Evolutionary conservation across 495 filamentous ascomycete species (phyloP).

Genomic region (Astrothelium macrocarpum): DNA sequence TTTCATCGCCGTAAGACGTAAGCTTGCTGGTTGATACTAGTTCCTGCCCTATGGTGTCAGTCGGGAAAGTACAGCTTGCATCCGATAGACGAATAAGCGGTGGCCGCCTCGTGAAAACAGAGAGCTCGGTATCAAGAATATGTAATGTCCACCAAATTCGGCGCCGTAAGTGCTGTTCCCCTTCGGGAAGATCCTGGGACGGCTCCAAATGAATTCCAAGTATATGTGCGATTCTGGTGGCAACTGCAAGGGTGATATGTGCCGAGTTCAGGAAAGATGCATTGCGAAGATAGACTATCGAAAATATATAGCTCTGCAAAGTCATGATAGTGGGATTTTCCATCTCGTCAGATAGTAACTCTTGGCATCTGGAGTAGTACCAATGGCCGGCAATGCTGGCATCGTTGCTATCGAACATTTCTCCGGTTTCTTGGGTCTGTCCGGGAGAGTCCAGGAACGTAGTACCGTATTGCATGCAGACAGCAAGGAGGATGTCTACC

Average conservation of each 20-base stretch:
- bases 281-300: not conserved
- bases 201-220: not conserved
- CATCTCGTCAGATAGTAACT: not conserved
- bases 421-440: not conserved
- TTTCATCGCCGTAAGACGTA: not conserved
- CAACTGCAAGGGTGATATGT: not conserved
- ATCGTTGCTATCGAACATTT: not conserved
- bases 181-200: not conserved
- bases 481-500: not conserved
- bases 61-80: not conserved
- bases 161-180: not conserved
- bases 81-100: not conserved
- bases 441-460: not conserved
- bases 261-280: not conserved
- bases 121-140: not conserved
- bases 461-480: not conserved
- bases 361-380: not conserved
- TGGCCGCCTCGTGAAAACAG: not conserved
- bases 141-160: not conserved
- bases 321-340: not conserved
- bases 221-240: not conserved
- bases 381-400: not conserved
- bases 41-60: not conserved
- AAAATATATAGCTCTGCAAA: not conserved
- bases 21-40: not conserved